Evolutionary conservation across 2,329 filamentous ascomycete genomes (phyloP).

Genomic region (Phialemoniopsis sp.): DNA sequence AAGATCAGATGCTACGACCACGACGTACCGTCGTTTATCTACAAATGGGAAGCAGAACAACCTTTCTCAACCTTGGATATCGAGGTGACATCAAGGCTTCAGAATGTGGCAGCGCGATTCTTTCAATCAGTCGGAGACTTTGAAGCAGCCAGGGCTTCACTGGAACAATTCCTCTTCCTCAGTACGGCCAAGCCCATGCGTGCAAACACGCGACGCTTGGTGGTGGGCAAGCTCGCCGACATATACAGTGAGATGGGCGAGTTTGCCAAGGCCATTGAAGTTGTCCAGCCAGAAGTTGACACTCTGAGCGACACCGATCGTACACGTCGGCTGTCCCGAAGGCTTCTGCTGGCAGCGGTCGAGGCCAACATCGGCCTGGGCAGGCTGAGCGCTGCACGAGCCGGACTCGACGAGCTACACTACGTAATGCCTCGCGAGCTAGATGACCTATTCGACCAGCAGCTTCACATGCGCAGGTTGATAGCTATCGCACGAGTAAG

Average conservation of each 20-base stretch:
- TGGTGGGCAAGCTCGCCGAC: slow-evolving; percentile 20
- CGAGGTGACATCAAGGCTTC: slow-evolving; percentile 24
- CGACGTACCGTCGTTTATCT: slow-evolving; percentile 21
- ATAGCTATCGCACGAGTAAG: slow-evolving; percentile 17
- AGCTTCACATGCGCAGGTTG: slow-evolving; percentile 21
- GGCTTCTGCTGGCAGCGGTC: slow-evolving; percentile 16
- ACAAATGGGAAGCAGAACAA: slow-evolving; percentile 20
- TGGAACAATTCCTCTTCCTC: slow-evolving; percentile 23
- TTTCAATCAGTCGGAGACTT: slow-evolving; percentile 28
- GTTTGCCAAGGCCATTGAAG: slow-evolving; percentile 11
- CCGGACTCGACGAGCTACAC: slow-evolving; percentile 20
- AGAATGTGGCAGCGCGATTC: slow-evolving; percentile 22
- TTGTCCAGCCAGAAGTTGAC: slow-evolving; percentile 16
- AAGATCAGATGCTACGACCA: slow-evolving; percentile 25
- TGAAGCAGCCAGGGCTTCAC: slow-evolving; percentile 16
- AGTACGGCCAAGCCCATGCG: slow-evolving; percentile 17
- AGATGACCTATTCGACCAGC: slow-evolving; percentile 24
- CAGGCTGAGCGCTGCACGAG: slow-evolving; percentile 12
- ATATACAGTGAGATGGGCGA: slow-evolving; percentile 22
- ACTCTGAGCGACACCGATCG: slow-evolving; percentile 8
- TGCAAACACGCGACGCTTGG: slow-evolving; percentile 15
- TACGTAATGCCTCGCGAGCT: slow-evolving; percentile 21
- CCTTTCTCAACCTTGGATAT: slow-evolving; percentile 23
- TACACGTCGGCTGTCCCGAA: slow-evolving; percentile 15
- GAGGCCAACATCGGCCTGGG: slow-evolving; percentile 18